phyloP scores from a whole-genome alignment of 116 monocot species.

The Cymodocea nodosa region DNA sequence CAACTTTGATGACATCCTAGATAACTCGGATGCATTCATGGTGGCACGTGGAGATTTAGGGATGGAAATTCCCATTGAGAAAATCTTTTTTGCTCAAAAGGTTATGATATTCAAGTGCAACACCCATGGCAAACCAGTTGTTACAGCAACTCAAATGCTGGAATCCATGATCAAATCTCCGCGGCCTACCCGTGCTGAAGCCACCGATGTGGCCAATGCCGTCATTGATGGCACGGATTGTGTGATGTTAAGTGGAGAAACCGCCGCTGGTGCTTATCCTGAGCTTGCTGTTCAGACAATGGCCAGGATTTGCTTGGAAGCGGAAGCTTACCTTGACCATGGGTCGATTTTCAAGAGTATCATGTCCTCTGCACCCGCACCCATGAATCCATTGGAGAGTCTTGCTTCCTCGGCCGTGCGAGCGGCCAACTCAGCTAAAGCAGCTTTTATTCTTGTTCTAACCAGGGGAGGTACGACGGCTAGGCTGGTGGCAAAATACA shows the following conservation, averaged over 20 bases:
- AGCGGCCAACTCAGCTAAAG: conserved; percentile 41
- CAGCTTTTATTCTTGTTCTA: conserved; percentile 42
- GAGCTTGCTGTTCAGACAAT: conserved; percentile 50
- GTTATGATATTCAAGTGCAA: conserved; percentile 76
- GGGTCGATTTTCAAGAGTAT: conserved; percentile 37
- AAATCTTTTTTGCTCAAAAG: conserved; percentile 66
- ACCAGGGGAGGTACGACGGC: conserved; percentile 55
- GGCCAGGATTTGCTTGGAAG: conserved; percentile 53
- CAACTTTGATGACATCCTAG: conserved; percentile 59
- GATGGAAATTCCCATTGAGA: conserved; percentile 78
- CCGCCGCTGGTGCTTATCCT: conserved; percentile 53
- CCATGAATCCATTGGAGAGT: conserved; percentile 61
- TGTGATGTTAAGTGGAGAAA: conserved; percentile 64
- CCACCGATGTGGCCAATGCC: conserved; percentile 64
- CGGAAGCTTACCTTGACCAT: conserved; percentile 39
- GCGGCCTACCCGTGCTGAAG: conserved; percentile 60
- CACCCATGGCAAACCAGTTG: conserved; percentile 55
- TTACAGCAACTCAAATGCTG: conserved; percentile 75
- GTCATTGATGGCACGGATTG: conserved; percentile 69
- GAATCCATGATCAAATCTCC: conserved; percentile 84
- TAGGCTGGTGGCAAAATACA: conserved; percentile 50
- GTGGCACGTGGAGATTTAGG: conserved; percentile 66
- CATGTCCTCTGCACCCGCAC: conserved; percentile 28
- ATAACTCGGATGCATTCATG: conserved; percentile 67
- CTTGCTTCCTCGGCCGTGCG: conserved; percentile 58